These are phyloP conservation scores for Berkeleyomyces rouxiae DNA, from an alignment of 2,329 filamentous ascomycete genomes.

Conservation along the genomic window DNA sequence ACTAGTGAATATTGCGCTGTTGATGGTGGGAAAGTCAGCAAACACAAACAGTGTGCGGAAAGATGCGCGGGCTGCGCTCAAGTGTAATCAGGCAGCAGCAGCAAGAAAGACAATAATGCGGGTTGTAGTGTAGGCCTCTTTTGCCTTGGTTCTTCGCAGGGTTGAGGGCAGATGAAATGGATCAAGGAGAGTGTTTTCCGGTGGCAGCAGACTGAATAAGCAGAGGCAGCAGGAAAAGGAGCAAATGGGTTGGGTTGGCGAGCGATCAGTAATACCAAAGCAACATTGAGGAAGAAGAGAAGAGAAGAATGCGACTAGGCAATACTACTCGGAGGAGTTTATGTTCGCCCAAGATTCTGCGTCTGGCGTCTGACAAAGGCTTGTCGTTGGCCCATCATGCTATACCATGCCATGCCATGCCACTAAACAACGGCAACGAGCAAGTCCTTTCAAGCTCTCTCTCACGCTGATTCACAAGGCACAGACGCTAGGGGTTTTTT, in stretches of 20 bases:
- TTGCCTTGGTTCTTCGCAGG: neutral
- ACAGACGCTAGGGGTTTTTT: too few species aligned
- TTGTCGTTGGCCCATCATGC: neutral
- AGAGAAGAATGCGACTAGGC: neutral
- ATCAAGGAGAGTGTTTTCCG: neutral
- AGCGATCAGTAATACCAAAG: neutral
- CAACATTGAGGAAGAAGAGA: neutral
- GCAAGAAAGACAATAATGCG: neutral
- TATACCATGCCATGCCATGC: neutral
- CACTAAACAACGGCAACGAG: neutral
- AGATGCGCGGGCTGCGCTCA: conserved; percentile 19
- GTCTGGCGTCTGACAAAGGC: neutral
- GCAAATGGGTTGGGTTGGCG: neutral
- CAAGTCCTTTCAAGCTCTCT: neutral
- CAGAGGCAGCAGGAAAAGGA: neutral
- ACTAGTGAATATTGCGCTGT: conserved; percentile 20
- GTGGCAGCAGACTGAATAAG: neutral
- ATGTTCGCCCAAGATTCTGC: neutral
- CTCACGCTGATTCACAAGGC: neutral
- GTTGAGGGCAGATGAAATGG: neutral
- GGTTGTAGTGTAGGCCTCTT: neutral
- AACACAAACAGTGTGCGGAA: neutral
- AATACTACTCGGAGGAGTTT: neutral
- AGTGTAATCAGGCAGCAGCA: neutral
- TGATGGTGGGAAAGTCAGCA: neutral